These are phyloP conservation scores for Zygotorulaspora florentina DNA, from an alignment of 805 yeast genomes.

Conservation along the genomic window DNA sequence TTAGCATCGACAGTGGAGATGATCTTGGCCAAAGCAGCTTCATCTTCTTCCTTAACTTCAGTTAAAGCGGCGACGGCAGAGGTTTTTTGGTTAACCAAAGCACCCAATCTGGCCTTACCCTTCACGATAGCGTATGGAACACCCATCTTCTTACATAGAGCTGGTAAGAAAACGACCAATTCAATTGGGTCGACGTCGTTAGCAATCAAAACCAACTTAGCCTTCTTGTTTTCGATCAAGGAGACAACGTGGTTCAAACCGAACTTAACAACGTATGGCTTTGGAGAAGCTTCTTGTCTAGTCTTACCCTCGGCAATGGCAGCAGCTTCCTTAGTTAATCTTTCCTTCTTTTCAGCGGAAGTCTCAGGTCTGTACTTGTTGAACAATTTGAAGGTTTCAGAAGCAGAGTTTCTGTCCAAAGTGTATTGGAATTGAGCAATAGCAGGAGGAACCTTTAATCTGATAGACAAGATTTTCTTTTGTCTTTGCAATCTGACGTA, in stretches of 20 bases:
- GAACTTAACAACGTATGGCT: slow-evolving; percentile 95
- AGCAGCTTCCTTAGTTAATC: slow-evolving; percentile 98
- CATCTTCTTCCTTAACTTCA: slow-evolving; percentile 92
- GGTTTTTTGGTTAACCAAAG: slow-evolving; percentile 95
- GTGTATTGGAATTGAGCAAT: slow-evolving; percentile 94
- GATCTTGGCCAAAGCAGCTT: slow-evolving; percentile 88
- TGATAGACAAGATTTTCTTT: slow-evolving; percentile 89
- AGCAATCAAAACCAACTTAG: slow-evolving; percentile 94
- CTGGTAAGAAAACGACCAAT: slow-evolving; percentile 95
- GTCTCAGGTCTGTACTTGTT: slow-evolving; percentile 99
- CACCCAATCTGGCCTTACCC: slow-evolving; percentile 98
- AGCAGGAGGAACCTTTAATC: slow-evolving; percentile 99
- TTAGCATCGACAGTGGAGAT: slow-evolving; percentile 90
- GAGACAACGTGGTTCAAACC: slow-evolving; percentile 99
- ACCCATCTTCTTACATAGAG: slow-evolving; percentile 99
- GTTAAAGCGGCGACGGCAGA: slow-evolving; percentile 96
- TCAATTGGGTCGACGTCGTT: slow-evolving; percentile 99
- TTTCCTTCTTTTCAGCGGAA: slow-evolving; percentile 95
- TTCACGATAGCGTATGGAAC: slow-evolving; percentile 97
- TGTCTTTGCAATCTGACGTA: slow-evolving; percentile 98
- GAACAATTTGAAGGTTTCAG: slow-evolving; percentile 93
- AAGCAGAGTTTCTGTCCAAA: slow-evolving; percentile 98
- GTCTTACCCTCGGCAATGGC: slow-evolving; percentile 98
- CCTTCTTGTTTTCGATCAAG: slow-evolving; percentile 96
- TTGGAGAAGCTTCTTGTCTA: slow-evolving; percentile 93